Conservation (phyloP, 169 alveolate species). For the Plasmodium sp. region DNA sequence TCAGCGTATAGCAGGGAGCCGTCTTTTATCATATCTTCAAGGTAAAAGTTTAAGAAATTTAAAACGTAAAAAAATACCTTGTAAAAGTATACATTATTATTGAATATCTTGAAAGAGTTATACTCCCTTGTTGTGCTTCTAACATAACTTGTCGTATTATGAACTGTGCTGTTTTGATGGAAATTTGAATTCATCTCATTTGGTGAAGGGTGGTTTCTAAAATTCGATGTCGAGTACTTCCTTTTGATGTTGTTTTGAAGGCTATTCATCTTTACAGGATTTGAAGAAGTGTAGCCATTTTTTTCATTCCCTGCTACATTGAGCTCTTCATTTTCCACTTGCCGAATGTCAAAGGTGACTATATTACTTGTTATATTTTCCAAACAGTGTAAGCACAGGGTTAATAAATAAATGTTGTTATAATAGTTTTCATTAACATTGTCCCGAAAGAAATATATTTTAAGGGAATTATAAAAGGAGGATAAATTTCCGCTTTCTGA, state of each 20-base stretch:
- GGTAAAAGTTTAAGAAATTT: slow-evolving; percentile 66
- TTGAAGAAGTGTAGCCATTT: not conserved
- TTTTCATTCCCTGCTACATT: slow-evolving; percentile 13
- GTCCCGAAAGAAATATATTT: slow-evolving; percentile 71
- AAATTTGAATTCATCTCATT: slow-evolving; percentile 46
- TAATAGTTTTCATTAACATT: slow-evolving; percentile 68
- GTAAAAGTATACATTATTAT: slow-evolving; percentile 55
- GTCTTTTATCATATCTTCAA: slow-evolving; percentile 75
- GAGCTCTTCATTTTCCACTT: slow-evolving; percentile 50
- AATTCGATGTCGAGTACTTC: slow-evolving; percentile 47
- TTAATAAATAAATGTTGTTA: slow-evolving; percentile 67
- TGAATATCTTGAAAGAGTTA: slow-evolving; percentile 44
- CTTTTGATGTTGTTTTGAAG: slow-evolving; percentile 49
- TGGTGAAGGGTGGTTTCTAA: slow-evolving; percentile 46
- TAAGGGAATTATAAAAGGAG: slow-evolving; percentile 60
- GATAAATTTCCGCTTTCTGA: slow-evolving; percentile 70
- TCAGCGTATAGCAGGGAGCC: slow-evolving; percentile 59
- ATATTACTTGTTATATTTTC: slow-evolving; percentile 74
- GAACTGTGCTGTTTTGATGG: slow-evolving; percentile 41
- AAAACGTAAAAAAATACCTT: slow-evolving; percentile 64
- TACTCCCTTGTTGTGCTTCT: slow-evolving; percentile 44
- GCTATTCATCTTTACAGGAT: slow-evolving; percentile 11
- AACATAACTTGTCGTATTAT: slow-evolving; percentile 16
- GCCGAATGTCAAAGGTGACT: slow-evolving; percentile 61
- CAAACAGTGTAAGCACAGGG: slow-evolving; percentile 71